Conservation (phyloP, 2,329 filamentous ascomycete genomes). For the Diaporthe ilicicola region DNA sequence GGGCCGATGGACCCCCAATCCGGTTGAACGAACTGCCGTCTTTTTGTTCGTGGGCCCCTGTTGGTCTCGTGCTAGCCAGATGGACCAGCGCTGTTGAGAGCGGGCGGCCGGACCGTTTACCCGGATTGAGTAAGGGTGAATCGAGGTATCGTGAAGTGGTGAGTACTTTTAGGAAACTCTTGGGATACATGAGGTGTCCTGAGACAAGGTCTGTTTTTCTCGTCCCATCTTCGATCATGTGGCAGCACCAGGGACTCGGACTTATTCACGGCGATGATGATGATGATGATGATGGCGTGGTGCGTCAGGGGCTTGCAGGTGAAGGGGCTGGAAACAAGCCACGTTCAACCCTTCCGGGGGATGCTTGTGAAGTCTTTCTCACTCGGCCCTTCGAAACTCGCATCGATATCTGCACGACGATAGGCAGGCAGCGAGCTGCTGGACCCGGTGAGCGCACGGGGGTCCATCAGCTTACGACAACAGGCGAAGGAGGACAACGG, state of each 20-base stretch:
- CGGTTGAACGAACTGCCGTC: background rate
- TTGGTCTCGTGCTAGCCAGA: background rate
- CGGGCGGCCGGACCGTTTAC: background rate
- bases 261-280: background rate
- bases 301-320: slow-evolving; percentile 14
- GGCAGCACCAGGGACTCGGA: background rate
- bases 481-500: background rate
- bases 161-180: background rate
- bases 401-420: background rate
- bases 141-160: background rate
- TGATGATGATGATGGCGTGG: background rate
- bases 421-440: background rate
- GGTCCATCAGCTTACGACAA: background rate
- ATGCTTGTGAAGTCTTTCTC: background rate
- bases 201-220: slow-evolving; percentile 19
- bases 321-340: background rate
- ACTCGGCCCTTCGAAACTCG: background rate
- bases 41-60: background rate
- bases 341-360: background rate
- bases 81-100: background rate
- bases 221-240: slow-evolving; percentile 4
- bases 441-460: background rate
- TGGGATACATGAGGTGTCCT: background rate
- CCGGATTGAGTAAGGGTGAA: background rate
- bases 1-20: background rate